Percentiles rank a stretch among this genome's conserved stretches.
These are phyloP conservation scores for Zygosaccharomyces pseudobailii DNA, from an alignment of 1,139 yeast genomes.

Conservation along the genomic window DNA sequence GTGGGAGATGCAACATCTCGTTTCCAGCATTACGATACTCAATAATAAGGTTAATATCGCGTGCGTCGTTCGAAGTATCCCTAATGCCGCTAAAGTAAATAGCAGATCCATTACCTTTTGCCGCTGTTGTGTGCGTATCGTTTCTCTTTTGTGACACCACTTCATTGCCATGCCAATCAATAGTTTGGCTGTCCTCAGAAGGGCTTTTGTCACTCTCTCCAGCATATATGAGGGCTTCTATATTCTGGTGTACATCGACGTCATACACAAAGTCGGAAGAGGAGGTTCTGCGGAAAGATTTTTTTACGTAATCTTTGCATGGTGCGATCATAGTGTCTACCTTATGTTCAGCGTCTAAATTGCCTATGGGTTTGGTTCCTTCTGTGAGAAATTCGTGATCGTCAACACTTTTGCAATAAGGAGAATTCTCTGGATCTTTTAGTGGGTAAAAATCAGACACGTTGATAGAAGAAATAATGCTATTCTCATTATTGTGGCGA, in stretches of 20 bases:
- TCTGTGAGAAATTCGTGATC: background rate
- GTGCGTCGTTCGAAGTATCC: background rate
- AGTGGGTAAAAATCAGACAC: background rate
- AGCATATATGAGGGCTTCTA: background rate
- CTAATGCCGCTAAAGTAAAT: background rate
- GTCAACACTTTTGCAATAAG: background rate
- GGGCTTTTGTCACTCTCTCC: background rate
- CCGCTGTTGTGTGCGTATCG: no score
- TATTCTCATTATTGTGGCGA: background rate
- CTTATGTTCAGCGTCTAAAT: no score
- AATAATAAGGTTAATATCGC: no score
- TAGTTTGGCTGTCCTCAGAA: background rate
- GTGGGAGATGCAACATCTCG: background rate
- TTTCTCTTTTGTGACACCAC: background rate
- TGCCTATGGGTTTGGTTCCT: no score
- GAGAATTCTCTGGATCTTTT: background rate
- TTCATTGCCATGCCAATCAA: slow-evolving; percentile 1
- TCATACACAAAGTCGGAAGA: background rate
- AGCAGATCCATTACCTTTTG: background rate
- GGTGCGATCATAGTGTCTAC: no score
- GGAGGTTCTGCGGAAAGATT: background rate
- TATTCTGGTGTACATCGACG: background rate
- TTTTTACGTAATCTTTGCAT: no score
- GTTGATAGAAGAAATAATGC: background rate
- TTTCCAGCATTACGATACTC: background rate